Evolutionary conservation across 1,139 yeast species (phyloP), one percentile per base, ranked within the genome.

Genomic region (Geotrichum carabidarum): DNA sequence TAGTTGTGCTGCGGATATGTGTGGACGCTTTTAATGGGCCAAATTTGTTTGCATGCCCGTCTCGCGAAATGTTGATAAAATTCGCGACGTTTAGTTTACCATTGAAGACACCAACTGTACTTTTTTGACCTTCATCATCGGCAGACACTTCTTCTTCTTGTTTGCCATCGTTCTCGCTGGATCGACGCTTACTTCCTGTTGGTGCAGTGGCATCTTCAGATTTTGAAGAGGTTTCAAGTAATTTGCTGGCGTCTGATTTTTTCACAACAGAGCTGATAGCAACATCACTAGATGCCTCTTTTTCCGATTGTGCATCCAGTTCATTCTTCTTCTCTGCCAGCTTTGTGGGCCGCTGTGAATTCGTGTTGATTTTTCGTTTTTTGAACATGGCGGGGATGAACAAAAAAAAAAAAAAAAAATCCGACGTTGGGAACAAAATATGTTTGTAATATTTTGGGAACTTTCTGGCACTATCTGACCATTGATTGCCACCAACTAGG

Each of bases 1-100:
- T 74, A 0, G 88, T 82, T 0, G 93, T 86, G n/a, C 84, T 77
- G 51, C 82, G 75, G 36, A 89, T 77, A 64, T 83, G 83, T 0
- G 79, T 69, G 0, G 89, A 78, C 1, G 72, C 67, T 45, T 74
- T 75, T 58, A 73, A 68, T 11, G 76, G 74, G 0, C 74, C 74
- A 18, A 67, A 57, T n/a, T 61, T 65, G 31, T 35, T 42, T 1
- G 40, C 8, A 9, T 32, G 27, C 18, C 36, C 45, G n/a, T 44
- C 48, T 3, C 34, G 17, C 7, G 56, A 18, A 30, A 40, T 38
- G n/a, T 34, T 34, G 15, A 48, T 48, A 22, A 53, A 53, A 11
- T 48, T 53, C 31, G 56, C 49, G 11, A 53, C 56, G 18, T 53
- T 44, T 22, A 48, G 17, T 38, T 53, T 53, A 8, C 56, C 56